A percentile compares a stretch with the other conserved stretches of the same genome.
phyloP scores from a whole-genome alignment of 441 rosid genomes.

The Brassica balearica region DNA sequence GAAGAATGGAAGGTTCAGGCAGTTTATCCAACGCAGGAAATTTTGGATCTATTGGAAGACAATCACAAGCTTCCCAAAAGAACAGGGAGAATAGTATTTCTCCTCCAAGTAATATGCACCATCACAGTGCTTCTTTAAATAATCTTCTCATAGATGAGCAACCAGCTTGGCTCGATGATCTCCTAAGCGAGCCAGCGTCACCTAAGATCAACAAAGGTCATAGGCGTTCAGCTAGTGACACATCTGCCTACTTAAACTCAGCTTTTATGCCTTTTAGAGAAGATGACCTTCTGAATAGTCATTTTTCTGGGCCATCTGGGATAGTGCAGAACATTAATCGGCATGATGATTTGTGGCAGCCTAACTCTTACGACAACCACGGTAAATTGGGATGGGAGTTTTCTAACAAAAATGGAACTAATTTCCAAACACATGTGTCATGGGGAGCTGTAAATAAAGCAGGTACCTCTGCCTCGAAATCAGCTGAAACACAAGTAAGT shows the following conservation, averaged over 20 bases:
- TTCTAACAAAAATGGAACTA: conserved; percentile 20
- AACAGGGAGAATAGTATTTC: conserved; percentile 33
- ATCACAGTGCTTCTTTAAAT: conserved; percentile 55
- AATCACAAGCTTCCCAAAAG: conserved; percentile 31
- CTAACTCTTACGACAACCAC: conserved; percentile 33
- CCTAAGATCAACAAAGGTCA: conserved; percentile 49
- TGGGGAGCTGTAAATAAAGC: conserved; percentile 30
- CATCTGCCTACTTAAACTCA: conserved; percentile 48
- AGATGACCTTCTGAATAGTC: conserved; percentile 23
- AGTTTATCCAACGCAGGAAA: conserved; percentile 10
- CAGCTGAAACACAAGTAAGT: conserved; percentile 13
- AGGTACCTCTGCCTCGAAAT: conserved; percentile 31
- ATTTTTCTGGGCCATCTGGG: conserved; percentile 38
- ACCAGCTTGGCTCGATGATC: conserved; percentile 63
- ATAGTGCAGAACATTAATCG: conserved; percentile 14
- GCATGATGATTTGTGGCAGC: conserved; percentile 34
- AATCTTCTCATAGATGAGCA: conserved; percentile 52
- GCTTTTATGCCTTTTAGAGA: conserved; percentile 32
- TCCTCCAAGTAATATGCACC: conserved; percentile 39
- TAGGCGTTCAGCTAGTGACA: conserved; percentile 60
- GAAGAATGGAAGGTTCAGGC: conserved; percentile 35
- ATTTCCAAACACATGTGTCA: conserved; percentile 23
- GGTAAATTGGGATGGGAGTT: conserved; percentile 31
- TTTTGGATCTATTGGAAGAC: conserved; percentile 21
- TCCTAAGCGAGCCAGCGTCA: conserved; percentile 52